Conservation (phyloP, 805 yeast species). For the Candida odintsovae region DNA sequence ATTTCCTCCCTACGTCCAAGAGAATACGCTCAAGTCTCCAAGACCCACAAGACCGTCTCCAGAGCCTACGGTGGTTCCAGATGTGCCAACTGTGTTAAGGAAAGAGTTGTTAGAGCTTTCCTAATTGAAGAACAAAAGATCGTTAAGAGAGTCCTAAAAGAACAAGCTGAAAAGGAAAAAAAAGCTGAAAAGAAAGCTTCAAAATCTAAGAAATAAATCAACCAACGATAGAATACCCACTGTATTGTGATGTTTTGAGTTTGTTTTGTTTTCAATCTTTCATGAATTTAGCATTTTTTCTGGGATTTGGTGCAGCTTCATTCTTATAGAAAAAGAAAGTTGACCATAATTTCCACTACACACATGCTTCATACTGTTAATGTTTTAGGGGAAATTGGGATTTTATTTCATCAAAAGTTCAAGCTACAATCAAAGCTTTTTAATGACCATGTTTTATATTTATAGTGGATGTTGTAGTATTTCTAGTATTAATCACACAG, state of each 20-base stretch:
- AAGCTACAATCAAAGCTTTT: not conserved
- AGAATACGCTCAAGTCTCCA: conserved; percentile 90
- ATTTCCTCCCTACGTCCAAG: conserved; percentile 96
- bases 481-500: too few relatives aligned
- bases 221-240: not conserved
- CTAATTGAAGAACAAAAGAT: conserved; percentile 99
- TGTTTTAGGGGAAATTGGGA: conserved; percentile 2
- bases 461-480: not conserved
- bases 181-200: conserved; percentile 42
- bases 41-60: conserved; percentile 96
- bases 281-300: conserved; percentile 2
- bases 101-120: conserved; percentile 99
- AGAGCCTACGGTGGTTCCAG: conserved; percentile 99
- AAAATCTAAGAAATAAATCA: not conserved
- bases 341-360: not conserved
- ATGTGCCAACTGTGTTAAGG: conserved; percentile 98
- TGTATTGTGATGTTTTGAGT: not conserved
- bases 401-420: conserved; percentile 3
- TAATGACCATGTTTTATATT: conserved; percentile 4
- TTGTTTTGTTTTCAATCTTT: not conserved
- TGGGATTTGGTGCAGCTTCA: not conserved
- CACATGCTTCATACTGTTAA: not conserved
- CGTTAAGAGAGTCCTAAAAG: conserved; percentile 98
- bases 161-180: conserved; percentile 85
- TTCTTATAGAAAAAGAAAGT: too few relatives aligned